Evolutionary conservation across 2,329 filamentous ascomycete genomes (phyloP).

Genomic region (Huntiella decipiens): DNA sequence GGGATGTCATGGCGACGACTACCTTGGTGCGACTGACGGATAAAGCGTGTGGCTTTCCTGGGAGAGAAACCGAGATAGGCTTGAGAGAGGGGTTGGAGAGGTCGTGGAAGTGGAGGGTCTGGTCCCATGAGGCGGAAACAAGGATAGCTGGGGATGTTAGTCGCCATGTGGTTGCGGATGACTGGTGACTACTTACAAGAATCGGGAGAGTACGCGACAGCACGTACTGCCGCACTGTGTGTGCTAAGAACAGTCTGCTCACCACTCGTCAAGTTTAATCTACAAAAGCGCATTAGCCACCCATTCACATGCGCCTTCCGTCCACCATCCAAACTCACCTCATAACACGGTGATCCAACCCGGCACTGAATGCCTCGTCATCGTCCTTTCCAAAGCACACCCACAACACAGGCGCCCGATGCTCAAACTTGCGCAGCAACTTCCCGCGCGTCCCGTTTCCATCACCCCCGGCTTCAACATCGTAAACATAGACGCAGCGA

Average conservation of each 20-base stretch:
- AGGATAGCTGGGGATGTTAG: constrained; percentile 37
- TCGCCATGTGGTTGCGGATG: background rate
- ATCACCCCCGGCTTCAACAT: constrained; percentile 27
- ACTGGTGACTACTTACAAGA: constrained; percentile 32
- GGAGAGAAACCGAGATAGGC: constrained; percentile 50
- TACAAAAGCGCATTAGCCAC: constrained; percentile 13
- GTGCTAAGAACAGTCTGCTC: constrained; percentile 58
- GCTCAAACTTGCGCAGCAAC: constrained; percentile 55
- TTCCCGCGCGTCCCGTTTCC: constrained; percentile 38
- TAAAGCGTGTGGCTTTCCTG: constrained; percentile 77
- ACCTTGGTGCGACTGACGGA: constrained; percentile 61
- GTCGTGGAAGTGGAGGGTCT: constrained; percentile 69
- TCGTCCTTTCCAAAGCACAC: constrained; percentile 76
- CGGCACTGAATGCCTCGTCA: constrained; percentile 67
- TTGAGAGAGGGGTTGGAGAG: constrained; percentile 25
- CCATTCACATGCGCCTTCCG: background rate
- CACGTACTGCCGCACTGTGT: constrained; percentile 63
- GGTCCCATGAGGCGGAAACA: constrained; percentile 86
- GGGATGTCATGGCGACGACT: constrained; percentile 87
- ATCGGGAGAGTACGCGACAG: constrained; percentile 60
- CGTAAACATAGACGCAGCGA: constrained; percentile 77
- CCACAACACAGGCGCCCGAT: constrained; percentile 72
- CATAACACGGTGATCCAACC: constrained; percentile 72
- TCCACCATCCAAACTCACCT: constrained; percentile 29
- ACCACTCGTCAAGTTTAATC: constrained; percentile 51